These are phyloP conservation scores for Primulina eburnea DNA, from an alignment of 257 asterid genomes.

Conservation along the genomic window DNA sequence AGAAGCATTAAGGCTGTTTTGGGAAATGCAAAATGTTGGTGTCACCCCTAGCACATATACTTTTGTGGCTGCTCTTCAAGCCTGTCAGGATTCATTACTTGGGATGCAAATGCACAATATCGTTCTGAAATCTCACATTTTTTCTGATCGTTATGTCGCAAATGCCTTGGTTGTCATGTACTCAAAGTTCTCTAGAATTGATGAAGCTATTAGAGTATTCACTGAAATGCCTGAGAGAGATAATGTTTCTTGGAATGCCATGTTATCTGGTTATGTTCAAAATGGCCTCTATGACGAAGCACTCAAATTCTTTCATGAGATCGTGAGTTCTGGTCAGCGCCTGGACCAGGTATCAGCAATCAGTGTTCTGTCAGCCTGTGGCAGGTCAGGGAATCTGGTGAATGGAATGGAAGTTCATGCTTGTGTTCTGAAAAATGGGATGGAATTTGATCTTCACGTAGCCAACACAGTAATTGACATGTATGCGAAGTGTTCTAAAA, in stretches of 20 bases:
- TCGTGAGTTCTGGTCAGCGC: constrained; percentile 33
- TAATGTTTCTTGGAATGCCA: constrained; percentile 72
- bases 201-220: constrained; percentile 59
- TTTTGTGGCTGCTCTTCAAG: constrained; percentile 72
- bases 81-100: constrained; percentile 46
- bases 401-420: constrained; percentile 76
- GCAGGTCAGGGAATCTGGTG: constrained; percentile 49
- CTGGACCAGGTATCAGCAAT: constrained; percentile 64
- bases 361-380: constrained; percentile 64
- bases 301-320: constrained; percentile 42
- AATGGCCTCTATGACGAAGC: constrained; percentile 51
- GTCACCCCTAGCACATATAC: constrained; percentile 62
- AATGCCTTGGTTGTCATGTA: constrained; percentile 79
- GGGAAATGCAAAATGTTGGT: constrained; percentile 43
- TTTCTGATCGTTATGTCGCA: constrained; percentile 45
- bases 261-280: constrained; percentile 67
- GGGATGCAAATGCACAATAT: constrained; percentile 59
- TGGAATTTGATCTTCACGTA: constrained; percentile 59
- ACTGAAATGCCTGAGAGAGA: constrained; percentile 42
- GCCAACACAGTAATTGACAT: constrained; percentile 71
- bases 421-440: constrained; percentile 54
- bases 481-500: constrained; percentile 83
- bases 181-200: constrained; percentile 42
- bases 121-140: constrained; percentile 40
- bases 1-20: constrained; percentile 48